Evolutionary conservation across 2,329 filamentous ascomycete genomes (phyloP).

Genomic region (Drechslerella dactyloides): DNA sequence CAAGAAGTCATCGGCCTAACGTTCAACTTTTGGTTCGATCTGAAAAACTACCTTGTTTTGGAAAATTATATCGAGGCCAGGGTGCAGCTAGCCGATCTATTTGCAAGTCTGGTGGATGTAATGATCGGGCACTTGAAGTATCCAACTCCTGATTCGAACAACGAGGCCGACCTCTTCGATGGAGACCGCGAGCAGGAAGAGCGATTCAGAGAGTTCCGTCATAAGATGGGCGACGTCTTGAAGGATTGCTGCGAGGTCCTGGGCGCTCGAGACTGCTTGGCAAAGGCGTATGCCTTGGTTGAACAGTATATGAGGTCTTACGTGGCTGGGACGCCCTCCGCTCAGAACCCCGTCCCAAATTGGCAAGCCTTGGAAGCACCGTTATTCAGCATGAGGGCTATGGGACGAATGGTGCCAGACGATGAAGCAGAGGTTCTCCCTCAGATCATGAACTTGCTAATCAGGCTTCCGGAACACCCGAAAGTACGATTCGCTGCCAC

Average conservation of each 20-base stretch:
- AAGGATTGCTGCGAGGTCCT: conserved; percentile 98
- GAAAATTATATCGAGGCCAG: conserved; percentile 87
- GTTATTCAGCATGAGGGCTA: conserved; percentile 90
- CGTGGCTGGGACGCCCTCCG: conserved; percentile 68
- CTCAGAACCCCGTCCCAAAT: conserved; percentile 69
- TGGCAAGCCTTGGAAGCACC: conserved; percentile 98
- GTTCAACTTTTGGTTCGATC: conserved; percentile 97
- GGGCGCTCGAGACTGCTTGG: conserved; percentile 86
- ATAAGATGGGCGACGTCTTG: conserved; percentile 95
- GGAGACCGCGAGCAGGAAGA: conserved; percentile 95
- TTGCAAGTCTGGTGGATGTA: conserved; percentile 87
- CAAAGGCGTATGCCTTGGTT: conserved; percentile 84
- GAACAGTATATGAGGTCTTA: conserved; percentile 78
- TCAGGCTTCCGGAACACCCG: conserved; percentile 92
- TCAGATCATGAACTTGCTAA: conserved; percentile 88
- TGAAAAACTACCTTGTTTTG: conserved; percentile 93
- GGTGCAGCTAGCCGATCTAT: conserved; percentile 77
- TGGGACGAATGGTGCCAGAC: conserved; percentile 93
- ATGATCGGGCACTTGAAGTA: conserved; percentile 90
- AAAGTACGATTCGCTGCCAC: conserved; percentile 98
- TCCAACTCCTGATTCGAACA: conserved; percentile 74
- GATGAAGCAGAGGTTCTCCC: conserved; percentile 87
- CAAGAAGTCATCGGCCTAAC: conserved; percentile 91
- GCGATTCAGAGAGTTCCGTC: conserved; percentile 93
- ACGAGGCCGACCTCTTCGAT: conserved; percentile 85